Base-by-base conservation (phyloP, 305 asterid species). In the Fraxinus sp. region DNA sequence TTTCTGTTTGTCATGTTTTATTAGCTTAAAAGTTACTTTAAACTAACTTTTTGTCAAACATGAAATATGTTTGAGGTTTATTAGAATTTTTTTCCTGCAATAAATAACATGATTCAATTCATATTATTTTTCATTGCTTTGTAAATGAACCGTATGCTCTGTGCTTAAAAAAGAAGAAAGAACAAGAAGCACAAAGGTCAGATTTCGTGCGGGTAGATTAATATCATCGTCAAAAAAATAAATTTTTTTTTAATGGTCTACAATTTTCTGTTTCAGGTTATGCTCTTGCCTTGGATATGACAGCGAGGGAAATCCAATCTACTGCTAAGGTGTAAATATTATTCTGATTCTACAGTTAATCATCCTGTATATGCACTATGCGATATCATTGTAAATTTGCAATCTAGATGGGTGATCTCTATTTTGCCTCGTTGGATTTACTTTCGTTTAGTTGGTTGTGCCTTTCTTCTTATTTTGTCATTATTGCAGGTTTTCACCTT, bases 231-330 rank as follows among this genome's bases (percentile, higher is more conserved):
- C 32, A 16, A 24, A 24, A 24, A 24, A 24, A 24, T 24, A 24
- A 24, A 24, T 24, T 24, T 24, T 24, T 24, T 24, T 24, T 24
- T 24, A 24, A 39, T 26, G 77, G 39, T 55, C 46, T 46, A 66
- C 68, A 78, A 36, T 84, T 32, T 81, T n/a, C 22, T 78, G 72
- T 83, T 86, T 84, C 91, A 95, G 97, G 99, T 82, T 94, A 94
- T 90, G 99, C 97, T 70, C 96, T 95, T 91, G 98, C 96, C 78
- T 84, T 95, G 95, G 99, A 94, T 85, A 95, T 95, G 98, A 94
- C 99, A 80, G 99, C 99, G 22, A 90, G 99, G 90, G 98, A 93
- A 89, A 93, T 92, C 84, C 99, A 94, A 82, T 86, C 96, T 73
- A 86, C 86, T 76, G 97, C 97, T 24, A 95, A 94, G 98, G 97